Base-by-base conservation (phyloP, 2,329 filamentous ascomycete species). In the Boeremia lycopersici region DNA sequence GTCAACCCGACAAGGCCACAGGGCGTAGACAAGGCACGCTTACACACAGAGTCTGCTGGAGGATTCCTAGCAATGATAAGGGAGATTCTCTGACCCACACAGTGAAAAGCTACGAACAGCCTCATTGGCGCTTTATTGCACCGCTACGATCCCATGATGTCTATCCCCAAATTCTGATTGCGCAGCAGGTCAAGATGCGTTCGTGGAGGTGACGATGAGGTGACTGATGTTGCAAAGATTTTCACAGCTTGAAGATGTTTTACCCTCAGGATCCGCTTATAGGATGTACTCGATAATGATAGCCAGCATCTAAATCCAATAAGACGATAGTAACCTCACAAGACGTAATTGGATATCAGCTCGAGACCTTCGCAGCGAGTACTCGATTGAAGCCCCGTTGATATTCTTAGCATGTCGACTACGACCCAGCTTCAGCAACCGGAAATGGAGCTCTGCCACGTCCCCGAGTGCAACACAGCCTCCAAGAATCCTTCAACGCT, bases 361-460 rank as follows among this genome's bases (percentile, higher is more conserved):
- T 23, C 5, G 19, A 23, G 19, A 5, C 19, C 19, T 23, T 23
- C 19, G 2, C 19, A 23, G 19, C 19, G 5, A 23, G 19, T 23
- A 5, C 19, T 5, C 5, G 19, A 23, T 23, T 23, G 19, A 23
- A 23, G 19, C 19, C 19, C 19, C 19, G 3, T 19, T 36, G 2
- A 36, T 36, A 28, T 1, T 10, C 11, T 40, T 17, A 29, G 28
- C 9, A 49, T 50, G 52, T 30, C 52, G 36, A 55, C 52, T 2
- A 48, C 23, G 13, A 50, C 46, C 6, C 41, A 55, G 19, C 52
- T 50, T 17, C 19, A 55, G 17, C 41, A 55, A 19, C 41, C 41
- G n/a, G 52, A 50, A 25, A 9, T 55, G 28, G 46, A 55, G 30
- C 52, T 55, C 8, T 46, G 41, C 23, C 42, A 46, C 31, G 42